Evolutionary conservation across 1,139 yeast genomes (phyloP).

Genomic region (Kodamaea derodonti): DNA sequence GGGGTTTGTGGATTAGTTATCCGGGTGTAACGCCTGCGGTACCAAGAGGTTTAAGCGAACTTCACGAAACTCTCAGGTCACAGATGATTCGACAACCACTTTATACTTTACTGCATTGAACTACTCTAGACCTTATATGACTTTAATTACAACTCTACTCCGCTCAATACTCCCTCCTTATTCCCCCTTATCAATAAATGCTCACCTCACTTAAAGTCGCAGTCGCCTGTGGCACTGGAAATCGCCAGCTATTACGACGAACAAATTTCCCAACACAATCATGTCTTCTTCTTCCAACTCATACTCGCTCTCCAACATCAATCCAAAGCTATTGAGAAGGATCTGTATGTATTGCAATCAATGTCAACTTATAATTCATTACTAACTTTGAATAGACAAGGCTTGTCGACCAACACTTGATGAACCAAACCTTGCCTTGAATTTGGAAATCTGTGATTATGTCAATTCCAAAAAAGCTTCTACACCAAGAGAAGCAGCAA

Average conservation of each 20-base stretch:
- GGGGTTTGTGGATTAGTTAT: too few species aligned
- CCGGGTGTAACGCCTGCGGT: too few species aligned
- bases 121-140: too few species aligned
- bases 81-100: too few species aligned
- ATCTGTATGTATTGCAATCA: conserved; percentile 44
- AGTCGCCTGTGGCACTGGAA: too few species aligned
- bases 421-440: conserved; percentile 87
- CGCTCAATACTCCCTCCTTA: too few species aligned
- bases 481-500: conserved; percentile 89
- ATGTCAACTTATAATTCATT: neutral
- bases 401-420: conserved; percentile 83
- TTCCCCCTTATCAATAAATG: too few species aligned
- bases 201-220: too few species aligned
- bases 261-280: conserved; percentile 2
- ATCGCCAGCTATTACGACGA: neutral
- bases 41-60: too few species aligned
- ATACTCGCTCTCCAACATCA: conserved; percentile 46
- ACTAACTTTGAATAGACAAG: conserved; percentile 44
- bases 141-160: too few species aligned
- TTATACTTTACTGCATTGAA: too few species aligned
- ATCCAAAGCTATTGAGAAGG: conserved; percentile 59
- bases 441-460: conserved; percentile 89
- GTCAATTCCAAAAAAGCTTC: conserved; percentile 91
- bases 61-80: too few species aligned
- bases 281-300: conserved; percentile 23